These are phyloP conservation scores for Hypoxylon sp. DNA, from an alignment of 2,329 filamentous ascomycete genomes.

Conservation along the genomic window DNA sequence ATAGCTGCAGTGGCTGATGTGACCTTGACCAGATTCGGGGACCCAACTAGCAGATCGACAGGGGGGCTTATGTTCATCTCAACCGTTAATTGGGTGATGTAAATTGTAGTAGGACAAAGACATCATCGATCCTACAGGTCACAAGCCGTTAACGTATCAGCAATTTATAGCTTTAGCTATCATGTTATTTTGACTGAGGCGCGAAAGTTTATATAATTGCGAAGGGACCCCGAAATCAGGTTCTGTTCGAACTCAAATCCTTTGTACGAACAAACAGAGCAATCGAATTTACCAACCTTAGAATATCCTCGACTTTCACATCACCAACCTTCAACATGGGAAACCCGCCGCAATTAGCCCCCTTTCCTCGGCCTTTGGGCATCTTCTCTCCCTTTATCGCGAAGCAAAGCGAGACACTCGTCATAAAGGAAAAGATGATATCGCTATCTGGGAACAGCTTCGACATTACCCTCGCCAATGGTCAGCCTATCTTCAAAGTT, in stretches of 20 bases:
- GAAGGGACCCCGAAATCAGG: neutral
- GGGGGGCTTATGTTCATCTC: constrained; percentile 6
- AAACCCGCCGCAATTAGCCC: constrained; percentile 20
- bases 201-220: neutral
- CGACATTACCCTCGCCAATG: constrained; percentile 70
- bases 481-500: constrained; percentile 69
- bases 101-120: constrained; percentile 5
- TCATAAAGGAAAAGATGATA: constrained; percentile 73
- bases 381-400: constrained; percentile 60
- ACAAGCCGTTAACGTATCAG: constrained; percentile 20
- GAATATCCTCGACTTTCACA: neutral
- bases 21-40: constrained; percentile 8
- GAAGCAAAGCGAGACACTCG: constrained; percentile 62
- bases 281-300: neutral
- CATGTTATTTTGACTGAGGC: neutral
- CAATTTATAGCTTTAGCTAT: constrained; percentile 1
- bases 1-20: constrained; percentile 14
- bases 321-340: constrained; percentile 25
- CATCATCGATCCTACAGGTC: constrained; percentile 14
- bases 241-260: neutral
- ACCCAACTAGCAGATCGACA: neutral
- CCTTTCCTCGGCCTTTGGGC: constrained; percentile 50
- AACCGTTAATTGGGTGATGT: constrained; percentile 27
- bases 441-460: constrained; percentile 76
- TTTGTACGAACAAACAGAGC: neutral